phyloP scores from a whole-genome alignment of 148 eudicot species.

The Fagopyrum esculentum region DNA sequence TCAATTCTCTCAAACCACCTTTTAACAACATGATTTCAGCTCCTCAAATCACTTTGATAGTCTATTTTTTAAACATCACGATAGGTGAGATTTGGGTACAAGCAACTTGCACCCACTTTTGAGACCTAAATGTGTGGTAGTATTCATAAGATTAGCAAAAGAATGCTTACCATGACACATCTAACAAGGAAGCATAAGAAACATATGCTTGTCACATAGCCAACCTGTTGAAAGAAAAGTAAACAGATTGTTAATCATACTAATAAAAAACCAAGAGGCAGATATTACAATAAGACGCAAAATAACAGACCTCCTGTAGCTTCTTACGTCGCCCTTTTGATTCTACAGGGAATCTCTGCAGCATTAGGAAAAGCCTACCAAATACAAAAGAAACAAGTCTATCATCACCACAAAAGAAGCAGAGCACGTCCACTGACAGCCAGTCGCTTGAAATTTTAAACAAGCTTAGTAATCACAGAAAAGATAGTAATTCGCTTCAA shows the following conservation, averaged over 20 bases:
- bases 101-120: neutral
- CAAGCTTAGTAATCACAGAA: neutral
- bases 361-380: constrained; percentile 89
- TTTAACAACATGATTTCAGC: neutral
- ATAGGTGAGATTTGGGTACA: neutral
- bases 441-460: neutral
- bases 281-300: neutral
- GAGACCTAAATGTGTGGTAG: neutral
- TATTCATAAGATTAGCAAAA: neutral
- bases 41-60: neutral
- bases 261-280: neutral
- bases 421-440: neutral
- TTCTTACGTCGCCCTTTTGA: constrained; percentile 93
- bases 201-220: constrained; percentile 93
- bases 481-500: neutral
- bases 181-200: constrained; percentile 82
- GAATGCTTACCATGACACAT: constrained; percentile 75
- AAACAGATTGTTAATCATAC: neutral
- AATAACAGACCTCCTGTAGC: constrained; percentile 72
- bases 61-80: neutral
- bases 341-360: constrained; percentile 92
- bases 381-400: neutral
- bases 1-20: neutral
- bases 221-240: constrained; percentile 38
- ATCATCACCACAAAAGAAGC: neutral